Evolutionary conservation across 352 stramenopile species (phyloP).

Genomic region (Phytophthora aleatoria): DNA sequence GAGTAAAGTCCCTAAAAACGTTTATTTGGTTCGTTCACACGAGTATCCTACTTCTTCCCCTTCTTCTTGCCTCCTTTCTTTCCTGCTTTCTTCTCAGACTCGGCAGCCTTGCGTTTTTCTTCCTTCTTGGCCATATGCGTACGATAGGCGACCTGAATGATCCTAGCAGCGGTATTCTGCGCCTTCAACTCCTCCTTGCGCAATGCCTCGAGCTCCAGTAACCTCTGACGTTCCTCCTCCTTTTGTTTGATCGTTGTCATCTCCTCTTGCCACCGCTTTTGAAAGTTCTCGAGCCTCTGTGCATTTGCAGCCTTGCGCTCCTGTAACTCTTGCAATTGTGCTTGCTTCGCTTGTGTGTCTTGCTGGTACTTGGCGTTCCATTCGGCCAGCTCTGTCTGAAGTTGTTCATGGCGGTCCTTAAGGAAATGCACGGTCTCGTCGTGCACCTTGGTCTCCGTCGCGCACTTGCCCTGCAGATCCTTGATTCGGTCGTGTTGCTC

Average conservation of each 20-base stretch:
- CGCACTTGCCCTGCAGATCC: conserved; percentile 61
- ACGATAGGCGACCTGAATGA: conserved; percentile 72
- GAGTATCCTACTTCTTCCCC: conserved; percentile 46
- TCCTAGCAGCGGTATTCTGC: conserved; percentile 66
- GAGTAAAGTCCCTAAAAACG: too few relatives aligned
- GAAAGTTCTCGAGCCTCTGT: conserved; percentile 65
- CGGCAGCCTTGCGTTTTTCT: conserved; percentile 64
- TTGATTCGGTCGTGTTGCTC: conserved; percentile 77
- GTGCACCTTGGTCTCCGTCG: conserved; percentile 73
- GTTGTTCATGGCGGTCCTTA: conserved; percentile 75
- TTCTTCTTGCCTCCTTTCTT: conserved; percentile 65
- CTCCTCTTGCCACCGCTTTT: conserved; percentile 76
- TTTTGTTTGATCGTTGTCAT: conserved; percentile 75
- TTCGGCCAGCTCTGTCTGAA: conserved; percentile 63
- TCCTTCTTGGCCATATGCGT: conserved; percentile 50
- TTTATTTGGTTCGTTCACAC: neutral
- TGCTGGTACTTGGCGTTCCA: conserved; percentile 86
- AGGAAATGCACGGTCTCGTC: conserved; percentile 82
- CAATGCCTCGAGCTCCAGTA: conserved; percentile 68
- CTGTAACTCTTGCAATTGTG: conserved; percentile 62
- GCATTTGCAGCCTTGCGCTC: conserved; percentile 61
- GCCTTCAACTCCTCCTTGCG: conserved; percentile 72
- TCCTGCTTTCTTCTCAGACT: conserved; percentile 69
- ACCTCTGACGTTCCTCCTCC: conserved; percentile 68
- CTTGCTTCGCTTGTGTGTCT: conserved; percentile 76